Evolutionary conservation across 768 basidiomycete genomes (phyloP).

Genomic region (Lactifluus echinatus): DNA sequence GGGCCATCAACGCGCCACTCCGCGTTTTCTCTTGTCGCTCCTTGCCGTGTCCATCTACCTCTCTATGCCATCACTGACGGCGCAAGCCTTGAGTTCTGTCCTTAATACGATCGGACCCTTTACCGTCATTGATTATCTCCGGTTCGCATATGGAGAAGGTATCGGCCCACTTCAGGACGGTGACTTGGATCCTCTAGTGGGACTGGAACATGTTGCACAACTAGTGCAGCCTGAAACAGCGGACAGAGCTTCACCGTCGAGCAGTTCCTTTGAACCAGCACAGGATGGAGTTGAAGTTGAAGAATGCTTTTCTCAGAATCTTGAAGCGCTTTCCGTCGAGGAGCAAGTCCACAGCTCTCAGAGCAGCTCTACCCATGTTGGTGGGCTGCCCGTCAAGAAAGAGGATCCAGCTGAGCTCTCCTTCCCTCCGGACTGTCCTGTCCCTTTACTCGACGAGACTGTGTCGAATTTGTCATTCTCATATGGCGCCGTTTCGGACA

Average conservation of each 20-base stretch:
- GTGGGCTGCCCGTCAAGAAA: conserved; percentile 17
- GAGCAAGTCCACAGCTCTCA: not conserved
- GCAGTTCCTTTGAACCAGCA: not conserved
- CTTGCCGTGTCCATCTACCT: conserved; percentile 84
- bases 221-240: conserved; percentile 32
- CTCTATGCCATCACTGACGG: conserved; percentile 66
- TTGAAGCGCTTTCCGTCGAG: conserved; percentile 4
- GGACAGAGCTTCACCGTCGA: not conserved
- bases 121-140: conserved; percentile 68
- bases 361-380: not conserved
- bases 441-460: conserved; percentile 23
- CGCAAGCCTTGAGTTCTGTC: conserved; percentile 64
- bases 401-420: conserved; percentile 22
- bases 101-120: conserved; percentile 69
- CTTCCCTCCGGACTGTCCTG: conserved; percentile 20
- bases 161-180: conserved; percentile 35
- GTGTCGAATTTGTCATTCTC: conserved; percentile 39
- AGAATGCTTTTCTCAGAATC: not conserved
- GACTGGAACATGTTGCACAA: conserved; percentile 60
- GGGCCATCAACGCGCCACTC: conserved; percentile 65
- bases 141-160: conserved; percentile 70
- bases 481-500: conserved; percentile 86
- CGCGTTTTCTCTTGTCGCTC: conserved; percentile 75
- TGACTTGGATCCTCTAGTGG: conserved; percentile 56
- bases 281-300: not conserved